Evolutionary conservation across 371 early-diverging fungal genomes (phyloP), one percentile per base, ranked within the genome.

Genomic region (Dinochytrium kinnereticum): DNA sequence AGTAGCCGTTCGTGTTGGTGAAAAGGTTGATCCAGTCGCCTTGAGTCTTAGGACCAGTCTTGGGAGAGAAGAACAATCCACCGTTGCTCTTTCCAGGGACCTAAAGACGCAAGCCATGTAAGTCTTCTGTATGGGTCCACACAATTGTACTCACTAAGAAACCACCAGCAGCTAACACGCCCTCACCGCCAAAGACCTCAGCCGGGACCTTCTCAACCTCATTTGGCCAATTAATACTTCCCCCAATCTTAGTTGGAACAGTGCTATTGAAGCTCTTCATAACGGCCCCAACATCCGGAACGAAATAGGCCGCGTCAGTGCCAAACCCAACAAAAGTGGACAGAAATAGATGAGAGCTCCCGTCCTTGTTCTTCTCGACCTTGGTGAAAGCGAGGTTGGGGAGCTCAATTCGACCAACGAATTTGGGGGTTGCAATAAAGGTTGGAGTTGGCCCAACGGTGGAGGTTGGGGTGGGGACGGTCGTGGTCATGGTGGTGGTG

Each of bases 201-300:
- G 64, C 59, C 33, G 69, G 36, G 13, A 51, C 76, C 28, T 31
- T 33, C 28, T 59, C 69, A n/a, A 57, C 38, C 33, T 68, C 69
- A 68, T 75, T 75, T 31, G 76, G 76, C 76, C 76, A 75, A 61
- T 51, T 75, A 59, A 75, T 36, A 26, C 26, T 36, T 15, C 76
- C 76, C n/a, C 68, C 59, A 13, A 75, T 65, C 31, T 66, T 57
- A 26, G 76, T 50, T 39, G 76, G 68, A 10, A 51, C 70, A n/a
- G 64, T 57, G 1, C 39, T 31, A 34, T 59, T 51, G 34, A 57
- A 51, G 39, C 28, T 51, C 26, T 7, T 39, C n/a, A 75, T 40
- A 37, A 26, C 28, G 13, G 66, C 38, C 1, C 64, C 55, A 49
- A 69, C 76, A 40, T 75, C 66, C 26, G 69, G 38, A 65, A 74